phyloP scores from a whole-genome alignment of 148 eudicot species.

The Rhododendron vialii region DNA sequence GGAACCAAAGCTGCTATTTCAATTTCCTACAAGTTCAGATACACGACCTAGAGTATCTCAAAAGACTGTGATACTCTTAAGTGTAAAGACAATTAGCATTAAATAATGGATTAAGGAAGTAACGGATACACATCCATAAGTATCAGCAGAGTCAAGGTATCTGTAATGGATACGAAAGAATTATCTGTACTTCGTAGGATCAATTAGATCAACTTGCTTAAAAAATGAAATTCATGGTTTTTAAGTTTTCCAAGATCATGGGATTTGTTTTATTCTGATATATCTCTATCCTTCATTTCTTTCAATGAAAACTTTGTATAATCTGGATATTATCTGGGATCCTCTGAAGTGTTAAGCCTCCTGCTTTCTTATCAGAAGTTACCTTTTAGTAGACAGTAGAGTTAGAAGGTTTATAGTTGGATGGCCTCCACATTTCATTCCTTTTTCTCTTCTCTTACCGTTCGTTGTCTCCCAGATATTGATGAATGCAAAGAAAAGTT shows the following conservation, averaged over 20 bases:
- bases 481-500: constrained; percentile 75
- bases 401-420: background rate
- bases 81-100: background rate
- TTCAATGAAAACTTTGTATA: background rate
- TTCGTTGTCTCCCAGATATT: constrained; percentile 41
- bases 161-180: background rate
- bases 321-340: background rate
- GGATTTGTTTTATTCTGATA: background rate
- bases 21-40: background rate
- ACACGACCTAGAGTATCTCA: background rate
- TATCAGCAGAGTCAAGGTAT: background rate
- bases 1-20: background rate
- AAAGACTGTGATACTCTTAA: background rate
- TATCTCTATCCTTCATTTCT: background rate
- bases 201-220: background rate
- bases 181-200: background rate
- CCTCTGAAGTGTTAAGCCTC: background rate
- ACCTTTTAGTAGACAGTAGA: background rate
- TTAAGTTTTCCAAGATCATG: background rate
- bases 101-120: background rate
- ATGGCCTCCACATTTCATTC: background rate
- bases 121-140: background rate
- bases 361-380: background rate
- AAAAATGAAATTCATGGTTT: background rate
- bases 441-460: background rate